Evolutionary conservation across 1,284 basidiomycete species (phyloP).

Genomic region (Puccinia horiana): DNA sequence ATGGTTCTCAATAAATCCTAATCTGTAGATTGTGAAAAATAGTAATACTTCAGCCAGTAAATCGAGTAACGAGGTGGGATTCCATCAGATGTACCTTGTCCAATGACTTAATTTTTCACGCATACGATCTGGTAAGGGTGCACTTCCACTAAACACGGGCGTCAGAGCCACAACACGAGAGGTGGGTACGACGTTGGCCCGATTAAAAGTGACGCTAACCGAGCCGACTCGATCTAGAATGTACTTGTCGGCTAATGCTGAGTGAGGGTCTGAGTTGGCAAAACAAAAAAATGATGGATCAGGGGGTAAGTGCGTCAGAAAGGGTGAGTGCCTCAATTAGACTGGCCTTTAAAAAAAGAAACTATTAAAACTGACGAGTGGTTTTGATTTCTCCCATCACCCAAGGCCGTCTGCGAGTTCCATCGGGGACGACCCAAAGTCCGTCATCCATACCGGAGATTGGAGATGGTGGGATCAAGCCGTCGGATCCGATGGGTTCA

Average conservation of each 20-base stretch:
- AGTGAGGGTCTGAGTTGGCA: conserved; percentile 37
- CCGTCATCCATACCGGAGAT: conserved; percentile 41
- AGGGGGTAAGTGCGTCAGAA: not conserved
- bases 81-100: conserved; percentile 27
- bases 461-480: conserved; percentile 13
- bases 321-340: too few species aligned
- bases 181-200: conserved; percentile 44
- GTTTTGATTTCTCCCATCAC: conserved; percentile 48
- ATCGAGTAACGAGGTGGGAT: not conserved
- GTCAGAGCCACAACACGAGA: conserved; percentile 38
- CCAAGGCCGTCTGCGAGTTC: conserved; percentile 48
- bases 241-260: conserved; percentile 45
- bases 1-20: conserved; percentile 46
- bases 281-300: not conserved
- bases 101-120: conserved; percentile 45
- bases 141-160: conserved; percentile 42
- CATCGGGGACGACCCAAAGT: conserved; percentile 48
- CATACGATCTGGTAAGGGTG: conserved; percentile 46
- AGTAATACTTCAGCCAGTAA: not conserved
- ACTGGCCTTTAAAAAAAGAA: not conserved
- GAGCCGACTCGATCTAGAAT: conserved; percentile 47
- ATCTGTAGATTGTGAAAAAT: not conserved
- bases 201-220: conserved; percentile 28
- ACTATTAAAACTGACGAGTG: conserved; percentile 30
- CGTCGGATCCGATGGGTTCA: conserved; percentile 22